Conservation (phyloP, 176 grass and related monocot species). For the Phragmites australis region DNA sequence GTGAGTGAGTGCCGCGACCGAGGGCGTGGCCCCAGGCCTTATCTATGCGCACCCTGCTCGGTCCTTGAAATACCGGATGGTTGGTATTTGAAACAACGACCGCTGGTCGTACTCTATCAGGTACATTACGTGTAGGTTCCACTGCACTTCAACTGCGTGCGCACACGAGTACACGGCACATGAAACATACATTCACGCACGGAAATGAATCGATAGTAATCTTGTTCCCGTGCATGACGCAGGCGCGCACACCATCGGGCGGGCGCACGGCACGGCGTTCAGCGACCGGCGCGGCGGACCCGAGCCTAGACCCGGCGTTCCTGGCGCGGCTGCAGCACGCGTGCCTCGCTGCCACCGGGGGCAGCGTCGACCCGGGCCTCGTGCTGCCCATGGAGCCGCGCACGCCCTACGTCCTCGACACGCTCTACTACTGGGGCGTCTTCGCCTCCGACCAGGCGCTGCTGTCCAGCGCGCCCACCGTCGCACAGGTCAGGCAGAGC, state of each 20-base stretch:
- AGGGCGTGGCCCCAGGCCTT: neutral
- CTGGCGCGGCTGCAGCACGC: slow-evolving; percentile 6
- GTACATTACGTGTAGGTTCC: too few relatives aligned
- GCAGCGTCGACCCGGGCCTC: neutral
- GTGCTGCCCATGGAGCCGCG: neutral
- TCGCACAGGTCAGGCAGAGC: neutral
- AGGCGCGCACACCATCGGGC: slow-evolving; percentile 16
- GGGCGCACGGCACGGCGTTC: neutral
- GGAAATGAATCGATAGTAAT: too few relatives aligned
- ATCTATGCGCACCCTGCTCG: neutral
- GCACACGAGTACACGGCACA: too few relatives aligned
- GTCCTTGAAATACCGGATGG: too few relatives aligned
- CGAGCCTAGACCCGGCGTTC: neutral
- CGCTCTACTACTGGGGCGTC: slow-evolving; percentile 20
- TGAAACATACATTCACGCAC: neutral
- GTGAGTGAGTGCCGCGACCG: neutral
- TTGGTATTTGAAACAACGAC: too few relatives aligned
- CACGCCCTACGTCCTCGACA: neutral
- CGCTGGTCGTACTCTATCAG: neutral
- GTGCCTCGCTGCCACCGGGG: neutral
- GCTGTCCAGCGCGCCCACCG: neutral
- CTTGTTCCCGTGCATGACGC: neutral
- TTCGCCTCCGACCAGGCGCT: slow-evolving; percentile 12
- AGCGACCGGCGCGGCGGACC: neutral
- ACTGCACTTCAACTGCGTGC: too few relatives aligned